Evolutionary conservation across 2,329 filamentous ascomycete genomes (phyloP).

Genomic region (Ascomycota sp.): DNA sequence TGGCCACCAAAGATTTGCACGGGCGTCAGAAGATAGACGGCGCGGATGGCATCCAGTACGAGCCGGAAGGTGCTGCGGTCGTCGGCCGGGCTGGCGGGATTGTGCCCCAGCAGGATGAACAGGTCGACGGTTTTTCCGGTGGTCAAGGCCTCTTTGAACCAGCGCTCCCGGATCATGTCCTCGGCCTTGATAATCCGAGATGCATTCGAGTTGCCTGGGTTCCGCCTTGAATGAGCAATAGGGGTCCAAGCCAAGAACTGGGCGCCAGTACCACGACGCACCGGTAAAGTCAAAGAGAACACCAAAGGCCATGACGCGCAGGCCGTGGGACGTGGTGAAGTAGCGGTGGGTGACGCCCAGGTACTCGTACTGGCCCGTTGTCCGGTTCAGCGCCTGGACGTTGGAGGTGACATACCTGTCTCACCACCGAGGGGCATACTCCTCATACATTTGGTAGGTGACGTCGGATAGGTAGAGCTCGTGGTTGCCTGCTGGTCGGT

Average conservation of each 20-base stretch:
- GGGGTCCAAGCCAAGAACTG: background rate
- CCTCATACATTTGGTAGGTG: conserved; percentile 38
- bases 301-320: conserved; percentile 23
- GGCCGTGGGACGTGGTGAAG: conserved; percentile 20
- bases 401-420: conserved; percentile 25
- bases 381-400: conserved; percentile 19
- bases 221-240: too few species aligned
- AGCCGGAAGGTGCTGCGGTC: conserved; percentile 20
- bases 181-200: conserved; percentile 37
- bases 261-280: conserved; percentile 8
- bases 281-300: conserved; percentile 25
- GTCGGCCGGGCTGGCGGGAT: conserved; percentile 27
- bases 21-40: conserved; percentile 31
- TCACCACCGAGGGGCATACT: conserved; percentile 35
- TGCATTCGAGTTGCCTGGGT: conserved; percentile 34
- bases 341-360: conserved; percentile 22
- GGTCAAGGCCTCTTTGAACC: conserved; percentile 39
- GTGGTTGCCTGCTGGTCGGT: conserved; percentile 26
- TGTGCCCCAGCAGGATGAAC: conserved; percentile 44
- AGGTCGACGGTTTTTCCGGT: conserved; percentile 34
- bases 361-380: conserved; percentile 18
- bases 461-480: conserved; percentile 43
- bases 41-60: conserved; percentile 37
- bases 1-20: conserved; percentile 48
- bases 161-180: conserved; percentile 28